Evolutionary conservation across 1,284 basidiomycete species (phyloP).

Genomic region (Tylopilus orsonianus): DNA sequence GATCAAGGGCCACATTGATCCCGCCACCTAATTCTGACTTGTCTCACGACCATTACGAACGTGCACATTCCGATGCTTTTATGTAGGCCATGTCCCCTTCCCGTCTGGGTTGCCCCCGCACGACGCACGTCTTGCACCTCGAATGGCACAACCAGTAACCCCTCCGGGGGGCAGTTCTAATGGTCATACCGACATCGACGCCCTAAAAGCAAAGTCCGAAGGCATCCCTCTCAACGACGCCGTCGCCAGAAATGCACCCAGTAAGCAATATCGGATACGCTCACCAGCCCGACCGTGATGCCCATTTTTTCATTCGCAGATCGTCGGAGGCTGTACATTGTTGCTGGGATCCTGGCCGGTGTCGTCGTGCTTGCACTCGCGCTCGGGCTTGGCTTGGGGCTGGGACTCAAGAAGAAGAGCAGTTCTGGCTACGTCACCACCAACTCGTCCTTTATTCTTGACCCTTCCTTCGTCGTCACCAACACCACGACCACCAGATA

Average conservation of each 20-base stretch:
- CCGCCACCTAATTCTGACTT: not conserved
- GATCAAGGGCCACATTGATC: not conserved
- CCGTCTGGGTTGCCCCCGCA: not conserved
- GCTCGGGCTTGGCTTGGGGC: constrained; percentile 32
- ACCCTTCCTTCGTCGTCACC: constrained; percentile 30
- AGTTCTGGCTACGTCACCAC: constrained; percentile 21
- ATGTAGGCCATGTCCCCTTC: not conserved
- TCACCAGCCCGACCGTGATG: no score
- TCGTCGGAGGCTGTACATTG: constrained; percentile 20
- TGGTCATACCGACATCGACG: constrained; percentile 2
- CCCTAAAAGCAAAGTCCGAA: constrained; percentile 11
- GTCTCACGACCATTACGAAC: constrained; percentile 18
- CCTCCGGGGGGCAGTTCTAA: constrained; percentile 12
- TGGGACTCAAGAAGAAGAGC: constrained; percentile 29
- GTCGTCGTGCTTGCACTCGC: constrained; percentile 25
- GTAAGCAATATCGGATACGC: constrained; percentile 12
- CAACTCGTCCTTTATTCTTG: constrained; percentile 34
- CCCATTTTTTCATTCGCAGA: constrained; percentile 12
- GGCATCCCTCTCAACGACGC: not conserved
- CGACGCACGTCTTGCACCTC: not conserved
- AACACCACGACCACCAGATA: constrained; percentile 31
- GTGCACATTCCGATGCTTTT: constrained; percentile 11
- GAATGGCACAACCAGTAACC: constrained; percentile 17
- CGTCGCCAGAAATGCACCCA: not conserved
- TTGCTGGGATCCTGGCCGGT: constrained; percentile 12